These are phyloP conservation scores for Penicillium ucsense DNA, from an alignment of 495 filamentous ascomycete genomes.

Conservation along the genomic window DNA sequence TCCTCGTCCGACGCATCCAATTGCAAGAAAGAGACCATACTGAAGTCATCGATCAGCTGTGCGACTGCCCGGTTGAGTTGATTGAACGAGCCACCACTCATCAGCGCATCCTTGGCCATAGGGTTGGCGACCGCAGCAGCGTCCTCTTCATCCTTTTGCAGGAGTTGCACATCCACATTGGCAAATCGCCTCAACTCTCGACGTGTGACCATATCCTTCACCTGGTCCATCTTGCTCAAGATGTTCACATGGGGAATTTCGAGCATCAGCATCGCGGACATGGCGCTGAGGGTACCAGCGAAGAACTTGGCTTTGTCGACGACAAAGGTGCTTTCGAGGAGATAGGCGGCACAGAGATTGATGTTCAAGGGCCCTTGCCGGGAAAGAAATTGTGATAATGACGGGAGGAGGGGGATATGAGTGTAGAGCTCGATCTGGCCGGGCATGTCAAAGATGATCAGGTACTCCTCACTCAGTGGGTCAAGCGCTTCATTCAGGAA, in stretches of 20 bases:
- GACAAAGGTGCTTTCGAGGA: slow-evolving; percentile 91
- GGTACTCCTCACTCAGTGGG: slow-evolving; percentile 81
- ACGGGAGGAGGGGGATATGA: slow-evolving; percentile 84
- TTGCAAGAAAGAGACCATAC: slow-evolving; percentile 91
- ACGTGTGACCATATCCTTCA: slow-evolving; percentile 71
- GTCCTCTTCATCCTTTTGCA: slow-evolving; percentile 50
- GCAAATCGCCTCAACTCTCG: slow-evolving; percentile 80
- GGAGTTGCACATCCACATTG: slow-evolving; percentile 65
- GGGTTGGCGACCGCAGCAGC: slow-evolving; percentile 40
- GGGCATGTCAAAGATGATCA: slow-evolving; percentile 97
- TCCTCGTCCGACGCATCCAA: slow-evolving; percentile 89
- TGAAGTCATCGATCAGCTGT: slow-evolving; percentile 86
- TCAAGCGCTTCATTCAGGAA: slow-evolving; percentile 85
- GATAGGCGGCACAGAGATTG: slow-evolving; percentile 87
- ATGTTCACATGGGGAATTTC: slow-evolving; percentile 94
- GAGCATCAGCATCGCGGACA: slow-evolving; percentile 98
- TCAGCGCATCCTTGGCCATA: slow-evolving; percentile 49
- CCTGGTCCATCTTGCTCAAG: slow-evolving; percentile 92
- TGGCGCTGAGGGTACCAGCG: slow-evolving; percentile 85
- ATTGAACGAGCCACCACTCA: slow-evolving; percentile 71
- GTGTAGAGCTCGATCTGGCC: slow-evolving; percentile 99
- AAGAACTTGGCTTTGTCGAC: slow-evolving; percentile 96
- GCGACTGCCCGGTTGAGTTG: slow-evolving; percentile 77
- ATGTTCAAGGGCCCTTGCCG: slow-evolving; percentile 74
- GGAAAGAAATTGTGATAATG: slow-evolving; percentile 72